Base-by-base conservation (phyloP, 2,329 filamentous ascomycete genomes). In the Ilyonectria sp. region DNA sequence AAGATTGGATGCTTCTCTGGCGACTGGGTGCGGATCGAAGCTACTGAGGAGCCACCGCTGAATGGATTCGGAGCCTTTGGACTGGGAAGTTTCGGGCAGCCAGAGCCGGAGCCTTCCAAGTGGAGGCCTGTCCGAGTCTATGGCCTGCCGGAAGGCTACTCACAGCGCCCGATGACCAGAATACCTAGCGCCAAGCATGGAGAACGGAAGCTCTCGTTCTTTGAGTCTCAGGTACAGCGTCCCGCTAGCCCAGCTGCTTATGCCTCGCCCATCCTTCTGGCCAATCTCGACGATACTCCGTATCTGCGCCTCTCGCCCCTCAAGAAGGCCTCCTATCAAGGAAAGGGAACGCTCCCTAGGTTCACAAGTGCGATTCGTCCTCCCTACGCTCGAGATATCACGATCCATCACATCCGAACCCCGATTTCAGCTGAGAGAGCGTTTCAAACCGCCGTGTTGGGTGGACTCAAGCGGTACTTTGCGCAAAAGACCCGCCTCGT, bases 1-100 rank as follows among this genome's bases (percentile, higher is more conserved):
- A 94, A 95, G 73, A 92, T 99, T 60, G 95, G 95, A 17, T 98
- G 95, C 80, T 99, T 99, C 78, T 98, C 95, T 0, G 96, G 96
- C 33, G 96, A 99, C 77, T 99, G 96, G 96, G 94, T 97, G 11
- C 91, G 92, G 23, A 86, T 98, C 11, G 94, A 97, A 81, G 87
- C 90, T 6, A 88, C 93, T 0, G 88, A 93, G 71, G 93, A 94
- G 77, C 92, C 93, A 66, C 92, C 88, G 23, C 83, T 85, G 17
- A 92, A 90, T 78, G 92, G 86, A 19, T 89, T 89, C 71, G 92
- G 88, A 57, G 83, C 87, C 0, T 92, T 91, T 82, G 91, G 91
- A 2, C 84, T 94, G 4, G 90, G 90, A 23, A 91, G 89, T 69
- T 93, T 91, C 70, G 79, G 78, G 1, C 76, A 80, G 55, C 57